Conservation (phyloP, 2,329 filamentous ascomycete species). For the Ceratocystis colombiana region DNA sequence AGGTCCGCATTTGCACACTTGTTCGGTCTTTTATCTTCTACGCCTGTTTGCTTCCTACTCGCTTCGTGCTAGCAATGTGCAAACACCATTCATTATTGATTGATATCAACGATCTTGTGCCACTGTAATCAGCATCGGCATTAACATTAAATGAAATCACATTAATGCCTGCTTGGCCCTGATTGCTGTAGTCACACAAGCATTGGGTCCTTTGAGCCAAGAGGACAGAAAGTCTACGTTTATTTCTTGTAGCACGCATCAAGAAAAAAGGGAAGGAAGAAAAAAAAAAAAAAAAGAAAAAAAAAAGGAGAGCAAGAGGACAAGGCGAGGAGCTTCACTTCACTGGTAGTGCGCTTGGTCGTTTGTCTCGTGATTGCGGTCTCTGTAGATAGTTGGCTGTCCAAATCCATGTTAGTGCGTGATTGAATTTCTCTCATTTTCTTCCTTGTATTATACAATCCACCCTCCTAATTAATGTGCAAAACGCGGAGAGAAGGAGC, state of each 20-base stretch:
- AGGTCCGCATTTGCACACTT: background rate
- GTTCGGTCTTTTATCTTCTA: background rate
- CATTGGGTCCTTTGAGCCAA: background rate
- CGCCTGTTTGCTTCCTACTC: background rate
- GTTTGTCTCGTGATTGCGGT: too few species aligned
- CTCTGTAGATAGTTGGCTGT: too few species aligned
- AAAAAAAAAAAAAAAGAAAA: background rate
- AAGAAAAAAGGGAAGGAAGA: background rate
- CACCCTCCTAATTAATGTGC: too few species aligned
- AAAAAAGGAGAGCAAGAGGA: background rate
- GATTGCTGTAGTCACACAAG: background rate
- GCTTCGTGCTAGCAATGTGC: background rate
- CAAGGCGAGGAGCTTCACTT: background rate
- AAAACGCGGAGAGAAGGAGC: background rate
- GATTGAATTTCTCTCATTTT: too few species aligned
- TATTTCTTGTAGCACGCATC: too few species aligned
- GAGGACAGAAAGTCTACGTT: background rate
- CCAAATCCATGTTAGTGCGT: too few species aligned
- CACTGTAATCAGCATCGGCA: background rate
- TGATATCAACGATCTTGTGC: background rate
- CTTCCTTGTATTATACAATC: too few species aligned
- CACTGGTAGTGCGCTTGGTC: too few species aligned
- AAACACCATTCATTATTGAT: background rate
- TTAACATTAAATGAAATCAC: too few species aligned
- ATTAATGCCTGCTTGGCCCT: too few species aligned